These are phyloP conservation scores for Cephaloascus albidus DNA, from an alignment of 805 yeast genomes.

Conservation along the genomic window DNA sequence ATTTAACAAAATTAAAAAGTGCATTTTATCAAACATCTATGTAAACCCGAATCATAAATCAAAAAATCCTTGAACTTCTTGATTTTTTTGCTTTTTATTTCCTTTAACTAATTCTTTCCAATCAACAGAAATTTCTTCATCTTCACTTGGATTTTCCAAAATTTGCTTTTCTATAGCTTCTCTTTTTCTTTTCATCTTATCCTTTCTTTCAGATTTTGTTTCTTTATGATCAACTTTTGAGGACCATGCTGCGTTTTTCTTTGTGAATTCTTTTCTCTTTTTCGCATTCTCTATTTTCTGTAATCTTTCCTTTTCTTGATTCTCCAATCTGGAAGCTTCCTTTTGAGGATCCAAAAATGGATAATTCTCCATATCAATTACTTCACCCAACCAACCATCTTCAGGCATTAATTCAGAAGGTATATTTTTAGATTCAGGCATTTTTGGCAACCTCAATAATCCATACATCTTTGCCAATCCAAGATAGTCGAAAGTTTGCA, in stretches of 20 bases:
- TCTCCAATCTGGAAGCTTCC: conserved; percentile 55
- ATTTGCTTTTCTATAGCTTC: conserved; percentile 56
- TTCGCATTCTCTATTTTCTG: conserved; percentile 29
- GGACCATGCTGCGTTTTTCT: conserved; percentile 73
- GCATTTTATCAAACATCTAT: too few relatives aligned
- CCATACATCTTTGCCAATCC: conserved; percentile 74
- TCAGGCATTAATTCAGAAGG: conserved; percentile 41
- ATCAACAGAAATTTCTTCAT: conserved; percentile 49
- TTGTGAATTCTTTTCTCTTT: conserved; percentile 30
- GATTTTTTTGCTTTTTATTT: conserved; percentile 49
- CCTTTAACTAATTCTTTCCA: conserved; percentile 80
- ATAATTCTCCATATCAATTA: conserved; percentile 60
- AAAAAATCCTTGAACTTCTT: conserved; percentile 45
- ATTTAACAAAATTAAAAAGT: conserved; percentile 9
- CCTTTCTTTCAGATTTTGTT: conserved; percentile 50
- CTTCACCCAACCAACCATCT: conserved; percentile 66
- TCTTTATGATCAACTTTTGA: conserved; percentile 57
- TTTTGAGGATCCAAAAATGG: conserved; percentile 54
- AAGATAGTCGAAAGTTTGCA: conserved; percentile 59
- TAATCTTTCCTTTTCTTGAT: conserved; percentile 36
- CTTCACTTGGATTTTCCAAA: conserved; percentile 32
- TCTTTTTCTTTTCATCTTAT: conserved; percentile 55
- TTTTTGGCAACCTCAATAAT: conserved; percentile 73
- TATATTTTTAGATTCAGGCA: conserved; percentile 76
- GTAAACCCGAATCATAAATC: conserved; percentile 25